phyloP scores from a whole-genome alignment of 176 grass and related monocot species.

The Canna indica region DNA sequence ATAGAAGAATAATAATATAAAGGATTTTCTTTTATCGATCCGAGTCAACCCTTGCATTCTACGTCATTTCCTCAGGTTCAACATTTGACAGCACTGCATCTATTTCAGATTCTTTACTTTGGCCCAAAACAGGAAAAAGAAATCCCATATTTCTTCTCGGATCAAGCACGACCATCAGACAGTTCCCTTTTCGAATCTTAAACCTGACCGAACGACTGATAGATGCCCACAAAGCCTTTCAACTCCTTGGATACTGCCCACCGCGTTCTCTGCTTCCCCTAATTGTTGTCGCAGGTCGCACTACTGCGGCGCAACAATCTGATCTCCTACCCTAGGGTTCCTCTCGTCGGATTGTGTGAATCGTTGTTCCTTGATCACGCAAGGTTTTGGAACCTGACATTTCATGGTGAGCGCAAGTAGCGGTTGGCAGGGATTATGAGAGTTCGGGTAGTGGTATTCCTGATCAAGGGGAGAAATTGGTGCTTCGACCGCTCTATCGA shows the following conservation, averaged over 20 bases:
- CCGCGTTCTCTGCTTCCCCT: too few relatives aligned
- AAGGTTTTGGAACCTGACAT: neutral
- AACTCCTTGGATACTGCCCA: too few relatives aligned
- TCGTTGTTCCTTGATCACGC: neutral
- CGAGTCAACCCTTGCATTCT: too few relatives aligned
- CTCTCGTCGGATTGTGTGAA: neutral
- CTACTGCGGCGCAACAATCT: neutral
- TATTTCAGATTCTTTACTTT: too few relatives aligned
- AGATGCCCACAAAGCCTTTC: neutral
- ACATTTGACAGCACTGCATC: too few relatives aligned
- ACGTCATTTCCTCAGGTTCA: too few relatives aligned
- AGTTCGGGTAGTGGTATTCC: constrained; percentile 76
- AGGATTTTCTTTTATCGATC: too few relatives aligned
- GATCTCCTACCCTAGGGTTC: neutral
- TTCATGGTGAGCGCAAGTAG: neutral
- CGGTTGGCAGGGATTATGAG: constrained; percentile 31
- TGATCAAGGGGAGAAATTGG: constrained; percentile 63
- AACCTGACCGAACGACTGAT: neutral
- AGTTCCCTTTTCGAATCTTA: neutral
- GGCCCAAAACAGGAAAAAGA: too few relatives aligned
- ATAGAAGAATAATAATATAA: too few relatives aligned
- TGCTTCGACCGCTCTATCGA: constrained; percentile 43
- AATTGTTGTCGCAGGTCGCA: neutral
- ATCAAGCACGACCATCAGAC: neutral
- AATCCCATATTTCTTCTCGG: too few relatives aligned